These are phyloP conservation scores for Didymellaceae sp. DNA, from an alignment of 2,329 filamentous ascomycete species.

Conservation along the genomic window DNA sequence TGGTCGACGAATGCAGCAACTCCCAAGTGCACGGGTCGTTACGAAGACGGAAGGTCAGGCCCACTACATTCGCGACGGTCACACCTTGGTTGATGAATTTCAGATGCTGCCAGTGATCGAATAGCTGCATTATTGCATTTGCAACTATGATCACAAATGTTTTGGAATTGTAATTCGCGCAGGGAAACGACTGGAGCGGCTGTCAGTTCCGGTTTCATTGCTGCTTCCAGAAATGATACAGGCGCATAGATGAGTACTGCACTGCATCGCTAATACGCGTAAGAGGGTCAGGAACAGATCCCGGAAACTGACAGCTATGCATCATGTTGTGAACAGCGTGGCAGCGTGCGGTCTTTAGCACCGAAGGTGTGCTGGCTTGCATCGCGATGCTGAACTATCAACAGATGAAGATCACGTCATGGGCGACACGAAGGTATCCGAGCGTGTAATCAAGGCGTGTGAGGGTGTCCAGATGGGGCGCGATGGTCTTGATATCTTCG, in stretches of 20 bases:
- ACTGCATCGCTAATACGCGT: too few species aligned
- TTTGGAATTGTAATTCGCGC: background rate
- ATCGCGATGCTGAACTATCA: background rate
- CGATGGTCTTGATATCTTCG: conserved; percentile 13
- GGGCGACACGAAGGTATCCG: background rate
- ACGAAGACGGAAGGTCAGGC: background rate
- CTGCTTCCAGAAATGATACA: too few species aligned
- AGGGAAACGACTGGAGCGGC: background rate
- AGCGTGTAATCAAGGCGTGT: background rate
- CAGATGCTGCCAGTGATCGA: too few species aligned
- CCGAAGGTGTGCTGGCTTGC: background rate
- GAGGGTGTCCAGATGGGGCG: background rate
- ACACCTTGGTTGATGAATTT: too few species aligned
- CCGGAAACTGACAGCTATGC: too few species aligned
- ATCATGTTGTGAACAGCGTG: too few species aligned
- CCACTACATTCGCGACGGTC: too few species aligned
- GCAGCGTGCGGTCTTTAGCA: background rate
- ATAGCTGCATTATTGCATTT: background rate
- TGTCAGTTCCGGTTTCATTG: too few species aligned
- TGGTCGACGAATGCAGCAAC: background rate
- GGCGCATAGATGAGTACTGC: too few species aligned
- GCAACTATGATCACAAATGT: background rate
- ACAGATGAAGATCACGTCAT: background rate
- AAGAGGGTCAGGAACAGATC: too few species aligned
- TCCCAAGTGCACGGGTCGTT: background rate